These are phyloP conservation scores for Lentinula novae-zelandiae DNA, from an alignment of 1,284 basidiomycete species.

Conservation along the genomic window DNA sequence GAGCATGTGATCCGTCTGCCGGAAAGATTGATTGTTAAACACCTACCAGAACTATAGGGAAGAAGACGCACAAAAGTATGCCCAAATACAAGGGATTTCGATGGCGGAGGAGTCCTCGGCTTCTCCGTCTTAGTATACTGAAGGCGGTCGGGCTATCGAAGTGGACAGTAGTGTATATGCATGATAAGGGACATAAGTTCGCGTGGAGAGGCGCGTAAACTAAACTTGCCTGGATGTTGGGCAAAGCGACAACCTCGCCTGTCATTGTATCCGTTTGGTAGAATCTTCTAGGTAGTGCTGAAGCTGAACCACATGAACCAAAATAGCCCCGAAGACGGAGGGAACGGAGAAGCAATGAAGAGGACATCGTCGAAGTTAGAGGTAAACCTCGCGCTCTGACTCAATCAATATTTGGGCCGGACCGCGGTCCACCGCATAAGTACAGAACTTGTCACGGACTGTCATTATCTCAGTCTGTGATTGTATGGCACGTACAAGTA, in stretches of 20 bases:
- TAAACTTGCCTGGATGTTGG: constrained; percentile 40
- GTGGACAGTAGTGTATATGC: not conserved
- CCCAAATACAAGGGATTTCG: constrained; percentile 60
- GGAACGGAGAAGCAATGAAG: not conserved
- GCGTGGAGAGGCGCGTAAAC: constrained; percentile 10
- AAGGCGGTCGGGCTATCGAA: constrained; percentile 29
- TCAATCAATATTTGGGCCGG: not conserved
- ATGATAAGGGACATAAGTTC: not conserved
- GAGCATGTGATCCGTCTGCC: constrained; percentile 91
- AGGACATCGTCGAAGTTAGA: not conserved
- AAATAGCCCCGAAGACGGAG: not conserved
- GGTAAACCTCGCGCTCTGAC: not conserved
- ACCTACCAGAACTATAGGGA: not conserved
- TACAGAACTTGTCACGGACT: no score
- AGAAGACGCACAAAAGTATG: constrained; percentile 59
- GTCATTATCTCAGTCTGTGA: no score
- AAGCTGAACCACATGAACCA: not conserved
- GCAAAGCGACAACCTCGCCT: constrained; percentile 36
- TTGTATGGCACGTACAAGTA: no score
- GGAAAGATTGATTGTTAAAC: constrained; percentile 10
- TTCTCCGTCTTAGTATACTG: constrained; percentile 44
- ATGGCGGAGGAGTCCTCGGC: constrained; percentile 51
- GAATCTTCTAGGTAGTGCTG: not conserved
- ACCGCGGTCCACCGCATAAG: not conserved
- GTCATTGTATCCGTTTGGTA: constrained; percentile 36